Base-by-base conservation (phyloP, 331 rosid genomes). In the Phaseolus coccineus region DNA sequence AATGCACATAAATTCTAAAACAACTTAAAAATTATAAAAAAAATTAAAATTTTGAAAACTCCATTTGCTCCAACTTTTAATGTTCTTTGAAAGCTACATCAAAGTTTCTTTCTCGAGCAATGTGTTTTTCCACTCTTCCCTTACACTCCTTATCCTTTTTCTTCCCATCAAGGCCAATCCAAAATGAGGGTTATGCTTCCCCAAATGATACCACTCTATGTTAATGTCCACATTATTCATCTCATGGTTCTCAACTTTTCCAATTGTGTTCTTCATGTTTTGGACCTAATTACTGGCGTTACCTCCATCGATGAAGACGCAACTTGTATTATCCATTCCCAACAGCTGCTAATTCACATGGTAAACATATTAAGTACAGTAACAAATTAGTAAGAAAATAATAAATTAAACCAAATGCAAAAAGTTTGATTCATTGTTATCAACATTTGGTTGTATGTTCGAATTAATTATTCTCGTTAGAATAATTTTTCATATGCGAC, bases 261-360 rank as follows among this genome's bases (percentile, higher is more conserved):
- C 77, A 8, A 78, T 8, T 70, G 75, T 83, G 0, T 5, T 0
- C 15, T 75, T 65, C 73, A 78, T 72, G 46, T 83, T 74, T 46
- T 56, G 76, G 42, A 73, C 69, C 86, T 83, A 83, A 19, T 19
- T 19, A 11, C 52, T 77, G 71, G 65, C 75, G n/a, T 61, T 73
- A 4, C 86, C 80, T 1, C 86, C 83, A 78, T 72, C 78, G 77
- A 78, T 72, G 70, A 83, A 83, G 8, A 65, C 31, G 83, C 72
- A 83, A 56, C 86, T 72, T 16, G 13, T 33, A 15, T 63, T 63
- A 15, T 83, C 80, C 22, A 4, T 40, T 13, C 80, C 52, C 22
- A 35, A 3, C 0, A 7, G 71, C 86, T 19, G 22, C 22, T 19
- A 19, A 19, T 19, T 19, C 22, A 19, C 22, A 19, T 83, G 9